Percentiles rank a stretch among this genome's conserved stretches.
phyloP scores from a whole-genome alignment of 2,329 filamentous ascomycete genomes.

The Coniochaeta sp. region DNA sequence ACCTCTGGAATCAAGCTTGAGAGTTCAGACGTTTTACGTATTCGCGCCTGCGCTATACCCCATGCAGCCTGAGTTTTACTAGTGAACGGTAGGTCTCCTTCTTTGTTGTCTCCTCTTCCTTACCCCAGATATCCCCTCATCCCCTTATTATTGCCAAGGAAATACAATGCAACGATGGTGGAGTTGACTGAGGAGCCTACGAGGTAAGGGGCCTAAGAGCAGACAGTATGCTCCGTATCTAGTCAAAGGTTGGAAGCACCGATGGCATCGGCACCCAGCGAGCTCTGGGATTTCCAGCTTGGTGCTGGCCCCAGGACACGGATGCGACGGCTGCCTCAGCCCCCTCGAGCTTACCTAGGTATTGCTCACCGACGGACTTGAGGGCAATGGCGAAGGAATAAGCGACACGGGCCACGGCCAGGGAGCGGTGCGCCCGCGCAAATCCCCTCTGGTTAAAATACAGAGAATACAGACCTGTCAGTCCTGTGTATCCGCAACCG shows the following conservation, averaged over 20 bases:
- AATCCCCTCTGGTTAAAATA: background rate
- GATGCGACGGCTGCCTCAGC: background rate
- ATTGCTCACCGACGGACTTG: background rate
- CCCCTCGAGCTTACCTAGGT: background rate
- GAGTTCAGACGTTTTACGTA: background rate
- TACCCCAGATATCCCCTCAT: background rate
- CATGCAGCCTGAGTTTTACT: background rate
- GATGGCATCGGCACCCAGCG: background rate
- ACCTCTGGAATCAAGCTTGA: background rate
- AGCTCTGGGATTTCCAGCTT: too few species aligned
- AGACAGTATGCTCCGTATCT: background rate
- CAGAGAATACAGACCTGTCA: too few species aligned
- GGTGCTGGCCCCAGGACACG: background rate
- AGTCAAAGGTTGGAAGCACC: background rate
- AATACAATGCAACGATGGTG: background rate
- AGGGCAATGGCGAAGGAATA: background rate
- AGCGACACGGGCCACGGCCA: background rate
- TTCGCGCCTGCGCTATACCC: background rate
- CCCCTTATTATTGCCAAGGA: background rate
- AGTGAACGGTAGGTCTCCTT: background rate
- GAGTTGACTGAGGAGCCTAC: background rate
- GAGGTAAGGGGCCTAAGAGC: background rate
- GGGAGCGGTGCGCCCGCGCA: background rate
- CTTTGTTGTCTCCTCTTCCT: background rate
- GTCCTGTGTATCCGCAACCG: background rate